A percentile compares a stretch with the other conserved stretches of the same genome.
Conservation (phyloP, 1,284 basidiomycete species). For the Tetrapyrgos nigripes region DNA sequence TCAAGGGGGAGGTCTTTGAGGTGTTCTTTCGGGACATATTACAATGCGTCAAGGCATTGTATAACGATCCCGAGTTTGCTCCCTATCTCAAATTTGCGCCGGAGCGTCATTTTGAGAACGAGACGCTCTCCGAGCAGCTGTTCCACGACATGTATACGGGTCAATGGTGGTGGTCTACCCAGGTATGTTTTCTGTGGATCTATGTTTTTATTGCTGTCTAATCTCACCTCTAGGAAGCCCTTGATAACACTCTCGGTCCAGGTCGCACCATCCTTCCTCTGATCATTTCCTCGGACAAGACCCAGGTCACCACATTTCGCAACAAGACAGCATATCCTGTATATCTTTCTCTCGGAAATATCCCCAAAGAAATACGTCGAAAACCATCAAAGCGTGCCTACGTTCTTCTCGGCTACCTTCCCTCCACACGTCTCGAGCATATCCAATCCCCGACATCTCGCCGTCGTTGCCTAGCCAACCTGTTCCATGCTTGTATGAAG, state of each 20-base stretch:
- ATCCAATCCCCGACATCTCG: constrained; percentile 34
- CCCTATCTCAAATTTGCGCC: constrained; percentile 27
- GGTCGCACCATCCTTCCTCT: constrained; percentile 47
- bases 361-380: constrained; percentile 45
- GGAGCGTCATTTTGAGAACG: constrained; percentile 36
- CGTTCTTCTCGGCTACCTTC: constrained; percentile 46
- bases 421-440: constrained; percentile 37
- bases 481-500: constrained; percentile 44
- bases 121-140: constrained; percentile 9
- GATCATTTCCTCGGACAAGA: constrained; percentile 34
- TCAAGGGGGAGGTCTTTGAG: constrained; percentile 13
- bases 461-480: constrained; percentile 35
- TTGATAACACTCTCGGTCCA: constrained; percentile 29
- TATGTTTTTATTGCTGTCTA: neutral
- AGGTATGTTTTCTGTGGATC: constrained; percentile 29
- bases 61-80: constrained; percentile 9
- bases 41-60: constrained; percentile 7
- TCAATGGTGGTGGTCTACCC: constrained; percentile 45
- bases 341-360: constrained; percentile 50
- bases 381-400: constrained; percentile 40
- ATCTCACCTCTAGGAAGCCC: constrained; percentile 24
- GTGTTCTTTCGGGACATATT: constrained; percentile 7
- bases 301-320: constrained; percentile 35
- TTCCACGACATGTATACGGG: constrained; percentile 43
- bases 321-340: constrained; percentile 48